phyloP scores from a whole-genome alignment of 1,284 basidiomycete genomes.

The Ustilago xerochloae region DNA sequence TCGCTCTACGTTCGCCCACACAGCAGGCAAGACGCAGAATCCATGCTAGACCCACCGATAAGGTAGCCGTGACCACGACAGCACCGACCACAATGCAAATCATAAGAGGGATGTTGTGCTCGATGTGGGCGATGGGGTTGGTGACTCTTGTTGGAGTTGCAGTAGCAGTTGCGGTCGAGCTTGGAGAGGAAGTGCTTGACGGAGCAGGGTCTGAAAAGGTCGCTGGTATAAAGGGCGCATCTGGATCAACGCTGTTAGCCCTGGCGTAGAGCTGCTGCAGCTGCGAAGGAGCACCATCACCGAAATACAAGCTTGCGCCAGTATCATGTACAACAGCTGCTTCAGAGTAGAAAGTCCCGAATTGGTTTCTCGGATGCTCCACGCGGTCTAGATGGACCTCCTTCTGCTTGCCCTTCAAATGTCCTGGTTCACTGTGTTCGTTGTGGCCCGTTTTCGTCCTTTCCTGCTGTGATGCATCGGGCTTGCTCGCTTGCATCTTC shows the following conservation, averaged over 20 bases:
- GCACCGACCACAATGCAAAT: slow-evolving; percentile 49
- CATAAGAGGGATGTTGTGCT: slow-evolving; percentile 45
- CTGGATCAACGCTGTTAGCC: not conserved
- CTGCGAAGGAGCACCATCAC: not conserved
- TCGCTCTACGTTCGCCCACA: slow-evolving; percentile 18
- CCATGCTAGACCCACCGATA: slow-evolving; percentile 49
- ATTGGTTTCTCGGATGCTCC: not conserved
- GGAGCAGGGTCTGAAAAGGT: not conserved
- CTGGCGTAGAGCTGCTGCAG: not conserved
- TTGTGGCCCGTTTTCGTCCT: not conserved
- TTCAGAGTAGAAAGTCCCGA: not conserved
- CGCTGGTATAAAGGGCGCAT: slow-evolving; percentile 2
- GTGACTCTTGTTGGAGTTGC: slow-evolving; percentile 1
- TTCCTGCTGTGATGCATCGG: not conserved
- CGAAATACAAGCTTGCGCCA: not conserved
- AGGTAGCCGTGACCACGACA: slow-evolving; percentile 35
- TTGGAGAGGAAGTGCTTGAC: slow-evolving; percentile 6
- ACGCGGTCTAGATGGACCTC: not conserved
- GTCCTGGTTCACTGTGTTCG: not conserved
- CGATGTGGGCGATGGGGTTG: slow-evolving; percentile 22
- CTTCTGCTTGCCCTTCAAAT: slow-evolving; percentile 16
- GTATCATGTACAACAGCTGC: not conserved
- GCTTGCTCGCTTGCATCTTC: not conserved
- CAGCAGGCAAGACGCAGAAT: slow-evolving; percentile 37
- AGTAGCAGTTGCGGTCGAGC: not conserved